phyloP scores from a whole-genome alignment of 306 rosid genomes.

The Malus fusca region DNA sequence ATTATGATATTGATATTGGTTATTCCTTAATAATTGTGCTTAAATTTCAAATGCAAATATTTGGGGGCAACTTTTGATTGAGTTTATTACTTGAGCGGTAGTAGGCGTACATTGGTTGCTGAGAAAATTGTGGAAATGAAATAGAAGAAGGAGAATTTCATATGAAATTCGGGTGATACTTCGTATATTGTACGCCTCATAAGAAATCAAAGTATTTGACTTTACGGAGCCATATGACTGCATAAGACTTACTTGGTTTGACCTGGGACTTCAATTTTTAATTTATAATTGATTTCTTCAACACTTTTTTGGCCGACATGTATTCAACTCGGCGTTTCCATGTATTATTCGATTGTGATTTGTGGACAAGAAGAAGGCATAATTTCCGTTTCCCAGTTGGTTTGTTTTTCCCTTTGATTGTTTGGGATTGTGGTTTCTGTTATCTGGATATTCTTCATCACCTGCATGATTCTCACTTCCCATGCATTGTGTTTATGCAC shows the following conservation, averaged over 20 bases:
- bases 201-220: neutral
- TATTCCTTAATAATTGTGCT: neutral
- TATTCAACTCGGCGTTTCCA: neutral
- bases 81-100: neutral
- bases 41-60: neutral
- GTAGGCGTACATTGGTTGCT: neutral
- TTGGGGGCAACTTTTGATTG: neutral
- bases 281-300: neutral
- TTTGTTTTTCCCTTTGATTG: neutral
- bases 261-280: neutral
- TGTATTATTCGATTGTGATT: neutral
- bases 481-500: conserved; percentile 1
- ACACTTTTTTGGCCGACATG: neutral
- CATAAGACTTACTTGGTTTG: neutral
- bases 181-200: neutral
- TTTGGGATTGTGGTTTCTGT: neutral
- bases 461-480: neutral
- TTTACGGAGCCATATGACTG: neutral
- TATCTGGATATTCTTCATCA: neutral
- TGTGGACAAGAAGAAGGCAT: neutral
- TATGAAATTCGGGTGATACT: neutral
- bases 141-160: neutral
- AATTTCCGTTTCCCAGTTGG: neutral
- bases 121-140: neutral
- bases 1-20: neutral